Evolutionary conservation across 495 filamentous ascomycete species (phyloP).

Genomic region (Cercophora samala): DNA sequence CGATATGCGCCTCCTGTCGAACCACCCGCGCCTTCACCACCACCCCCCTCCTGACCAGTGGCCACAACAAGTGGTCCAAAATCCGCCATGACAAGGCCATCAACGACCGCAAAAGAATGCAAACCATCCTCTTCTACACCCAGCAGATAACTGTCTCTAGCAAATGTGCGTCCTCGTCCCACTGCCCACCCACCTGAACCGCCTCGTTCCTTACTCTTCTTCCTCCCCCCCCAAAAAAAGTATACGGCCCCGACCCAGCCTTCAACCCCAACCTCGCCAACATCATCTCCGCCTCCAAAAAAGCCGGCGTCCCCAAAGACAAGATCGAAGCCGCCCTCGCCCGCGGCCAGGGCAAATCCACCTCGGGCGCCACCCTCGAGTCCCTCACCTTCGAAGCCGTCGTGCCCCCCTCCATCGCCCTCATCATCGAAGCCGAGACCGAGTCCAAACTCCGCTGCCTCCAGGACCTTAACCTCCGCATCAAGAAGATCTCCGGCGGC

Average conservation of each 20-base stretch:
- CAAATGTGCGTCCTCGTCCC: conserved; percentile 45
- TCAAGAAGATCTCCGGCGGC: conserved; percentile 67
- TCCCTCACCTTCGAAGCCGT: conserved; percentile 76
- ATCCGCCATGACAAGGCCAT: conserved; percentile 92
- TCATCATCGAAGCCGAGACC: conserved; percentile 73
- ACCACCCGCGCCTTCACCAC: conserved; percentile 50
- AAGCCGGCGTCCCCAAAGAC: conserved; percentile 77
- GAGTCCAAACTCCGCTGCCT: conserved; percentile 73
- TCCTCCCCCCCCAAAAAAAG: too few species aligned
- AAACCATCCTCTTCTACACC: conserved; percentile 42
- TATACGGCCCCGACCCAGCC: conserved; percentile 65
- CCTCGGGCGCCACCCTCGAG: conserved; percentile 69
- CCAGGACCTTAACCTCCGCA: conserved; percentile 61
- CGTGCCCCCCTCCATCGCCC: conserved; percentile 68
- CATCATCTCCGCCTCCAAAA: conserved; percentile 75
- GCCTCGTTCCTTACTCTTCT: conserved; percentile 20
- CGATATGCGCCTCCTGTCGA: conserved; percentile 42
- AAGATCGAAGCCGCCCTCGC: conserved; percentile 80
- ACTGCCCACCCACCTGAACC: conserved; percentile 2
- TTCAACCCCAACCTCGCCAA: conserved; percentile 70
- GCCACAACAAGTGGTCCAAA: conserved; percentile 91
- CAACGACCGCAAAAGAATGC: conserved; percentile 61
- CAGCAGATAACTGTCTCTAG: conserved; percentile 53
- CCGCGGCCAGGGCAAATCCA: conserved; percentile 77
- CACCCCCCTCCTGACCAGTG: conserved; percentile 51